These are phyloP conservation scores for Scutellaria galericulata DNA, from an alignment of 257 asterid genomes.

Conservation along the genomic window DNA sequence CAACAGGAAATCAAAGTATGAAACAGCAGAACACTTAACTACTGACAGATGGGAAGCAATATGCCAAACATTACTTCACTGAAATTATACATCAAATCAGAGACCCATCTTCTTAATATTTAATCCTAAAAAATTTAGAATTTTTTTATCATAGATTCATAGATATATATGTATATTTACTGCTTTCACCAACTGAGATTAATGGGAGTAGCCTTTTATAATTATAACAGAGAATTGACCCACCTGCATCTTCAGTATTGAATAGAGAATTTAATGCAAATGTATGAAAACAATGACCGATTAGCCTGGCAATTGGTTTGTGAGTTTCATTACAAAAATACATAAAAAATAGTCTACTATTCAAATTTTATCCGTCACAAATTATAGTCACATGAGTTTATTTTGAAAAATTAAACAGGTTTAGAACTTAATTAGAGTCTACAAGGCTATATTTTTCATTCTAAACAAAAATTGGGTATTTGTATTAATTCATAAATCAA, in stretches of 20 bases:
- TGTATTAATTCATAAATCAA: neutral
- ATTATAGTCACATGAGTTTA: too few species aligned
- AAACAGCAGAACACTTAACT: slow-evolving; percentile 30
- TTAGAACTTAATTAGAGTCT: too few species aligned
- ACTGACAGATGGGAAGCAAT: slow-evolving; percentile 32
- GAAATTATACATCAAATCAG: neutral
- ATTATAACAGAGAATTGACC: slow-evolving; percentile 22
- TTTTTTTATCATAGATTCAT: neutral
- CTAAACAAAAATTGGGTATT: too few species aligned
- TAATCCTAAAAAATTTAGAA: neutral
- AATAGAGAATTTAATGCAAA: slow-evolving; percentile 34
- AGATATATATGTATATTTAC: slow-evolving; percentile 24
- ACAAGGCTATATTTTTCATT: too few species aligned
- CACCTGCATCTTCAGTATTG: slow-evolving; percentile 38
- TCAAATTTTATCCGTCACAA: too few species aligned
- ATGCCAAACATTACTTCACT: slow-evolving; percentile 16
- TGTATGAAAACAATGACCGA: neutral
- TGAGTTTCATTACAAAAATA: slow-evolving; percentile 18
- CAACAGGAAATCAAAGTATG: slow-evolving; percentile 24
- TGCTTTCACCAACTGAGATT: slow-evolving; percentile 39
- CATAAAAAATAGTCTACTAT: too few species aligned
- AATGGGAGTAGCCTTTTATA: slow-evolving; percentile 36
- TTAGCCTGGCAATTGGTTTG: neutral
- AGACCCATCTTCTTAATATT: neutral
- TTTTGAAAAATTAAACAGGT: too few species aligned